Percentiles rank a stretch among this genome's conserved stretches.
These are phyloP conservation scores for Kurtzmaniella quercitrusa DNA, from an alignment of 1,139 yeast genomes.

Conservation along the genomic window DNA sequence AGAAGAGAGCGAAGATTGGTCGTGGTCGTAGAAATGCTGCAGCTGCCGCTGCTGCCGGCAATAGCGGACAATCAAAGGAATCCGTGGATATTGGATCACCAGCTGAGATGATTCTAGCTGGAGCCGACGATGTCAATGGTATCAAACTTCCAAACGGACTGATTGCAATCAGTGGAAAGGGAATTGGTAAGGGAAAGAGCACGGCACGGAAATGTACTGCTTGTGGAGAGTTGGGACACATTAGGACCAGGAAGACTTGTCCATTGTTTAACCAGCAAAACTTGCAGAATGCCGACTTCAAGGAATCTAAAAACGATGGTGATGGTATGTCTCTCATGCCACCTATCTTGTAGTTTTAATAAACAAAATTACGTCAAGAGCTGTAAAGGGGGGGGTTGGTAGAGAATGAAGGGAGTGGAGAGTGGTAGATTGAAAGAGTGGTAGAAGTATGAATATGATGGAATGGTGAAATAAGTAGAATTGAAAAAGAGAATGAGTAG, in stretches of 20 bases:
- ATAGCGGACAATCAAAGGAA: neutral
- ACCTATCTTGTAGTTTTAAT: neutral
- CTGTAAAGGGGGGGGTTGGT: no score
- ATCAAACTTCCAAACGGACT: constrained; percentile 44
- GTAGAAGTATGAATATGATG: no score
- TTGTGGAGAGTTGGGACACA: constrained; percentile 95
- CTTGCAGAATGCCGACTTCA: neutral
- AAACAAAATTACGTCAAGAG: no score
- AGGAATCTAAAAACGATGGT: constrained; percentile 1
- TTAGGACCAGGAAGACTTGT: constrained; percentile 83
- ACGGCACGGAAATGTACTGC: constrained; percentile 86
- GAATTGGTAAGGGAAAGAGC: constrained; percentile 72
- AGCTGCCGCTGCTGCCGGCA: constrained; percentile 47
- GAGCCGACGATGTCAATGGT: constrained; percentile 31
- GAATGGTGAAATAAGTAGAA: no score
- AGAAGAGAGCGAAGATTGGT: constrained; percentile 55
- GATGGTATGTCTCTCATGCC: constrained; percentile 1
- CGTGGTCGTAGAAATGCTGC: constrained; percentile 38
- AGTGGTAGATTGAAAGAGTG: no score
- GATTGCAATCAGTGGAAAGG: constrained; percentile 54
- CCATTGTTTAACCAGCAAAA: constrained; percentile 59
- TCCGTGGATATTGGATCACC: neutral
- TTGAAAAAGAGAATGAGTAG: no score
- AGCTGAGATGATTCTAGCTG: constrained; percentile 9
- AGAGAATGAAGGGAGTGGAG: no score